Evolutionary conservation across 495 filamentous ascomycete genomes (phyloP).

Genomic region (Penicillium argentinense): DNA sequence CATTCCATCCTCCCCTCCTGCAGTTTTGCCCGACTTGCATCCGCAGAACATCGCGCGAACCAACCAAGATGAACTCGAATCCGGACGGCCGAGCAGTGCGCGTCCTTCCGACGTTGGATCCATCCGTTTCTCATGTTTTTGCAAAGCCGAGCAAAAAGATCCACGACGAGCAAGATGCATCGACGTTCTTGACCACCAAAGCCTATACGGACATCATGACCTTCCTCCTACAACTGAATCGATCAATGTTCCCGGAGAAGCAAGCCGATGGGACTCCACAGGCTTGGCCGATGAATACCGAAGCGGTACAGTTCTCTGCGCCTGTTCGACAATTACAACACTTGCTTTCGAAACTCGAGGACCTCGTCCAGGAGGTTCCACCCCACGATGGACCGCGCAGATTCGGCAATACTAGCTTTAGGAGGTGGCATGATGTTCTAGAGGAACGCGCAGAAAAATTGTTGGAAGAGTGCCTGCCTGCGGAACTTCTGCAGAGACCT

Average conservation of each 20-base stretch:
- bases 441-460: slow-evolving; percentile 57
- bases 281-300: slow-evolving; percentile 55
- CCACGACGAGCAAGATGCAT: slow-evolving; percentile 75
- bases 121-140: slow-evolving; percentile 31
- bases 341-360: slow-evolving; percentile 60
- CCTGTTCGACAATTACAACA: slow-evolving; percentile 63
- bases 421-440: slow-evolving; percentile 74
- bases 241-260: slow-evolving; percentile 75
- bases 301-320: slow-evolving; percentile 51
- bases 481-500: slow-evolving; percentile 43
- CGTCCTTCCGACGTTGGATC: slow-evolving; percentile 31
- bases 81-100: slow-evolving; percentile 24
- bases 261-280: slow-evolving; percentile 36
- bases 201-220: slow-evolving; percentile 83
- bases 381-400: slow-evolving; percentile 81
- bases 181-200: slow-evolving; percentile 69
- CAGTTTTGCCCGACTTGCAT: neutral
- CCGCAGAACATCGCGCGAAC: too few species aligned
- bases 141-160: slow-evolving; percentile 64
- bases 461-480: slow-evolving; percentile 61
- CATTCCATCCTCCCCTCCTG: slow-evolving; percentile 17
- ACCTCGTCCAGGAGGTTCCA: slow-evolving; percentile 73
- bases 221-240: slow-evolving; percentile 88
- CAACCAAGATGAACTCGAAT: slow-evolving; percentile 26
- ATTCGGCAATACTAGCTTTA: slow-evolving; percentile 89